A percentile compares a stretch with the other conserved stretches of the same genome.
Evolutionary conservation across 495 filamentous ascomycete species (phyloP).

Genomic region (Aspergillus bertholletiae): DNA sequence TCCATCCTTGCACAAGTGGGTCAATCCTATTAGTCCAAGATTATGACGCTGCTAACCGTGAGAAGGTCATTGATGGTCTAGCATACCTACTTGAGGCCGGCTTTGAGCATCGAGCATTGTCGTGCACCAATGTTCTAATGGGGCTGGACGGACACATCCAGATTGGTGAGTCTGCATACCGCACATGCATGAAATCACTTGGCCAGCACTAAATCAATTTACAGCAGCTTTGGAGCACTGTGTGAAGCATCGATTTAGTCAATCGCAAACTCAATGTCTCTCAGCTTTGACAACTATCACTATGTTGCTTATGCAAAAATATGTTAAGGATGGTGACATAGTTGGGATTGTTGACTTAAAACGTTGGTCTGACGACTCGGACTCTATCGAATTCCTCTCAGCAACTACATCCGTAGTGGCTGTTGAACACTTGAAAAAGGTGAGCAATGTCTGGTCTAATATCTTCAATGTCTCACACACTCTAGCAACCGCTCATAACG

Average conservation of each 20-base stretch:
- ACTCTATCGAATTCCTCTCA: slow-evolving; percentile 4
- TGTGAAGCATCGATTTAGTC: neutral
- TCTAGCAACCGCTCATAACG: too few relatives aligned
- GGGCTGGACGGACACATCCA: slow-evolving; percentile 1
- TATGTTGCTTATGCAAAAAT: slow-evolving; percentile 33
- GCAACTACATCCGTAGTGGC: neutral
- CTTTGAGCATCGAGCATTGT: slow-evolving; percentile 20
- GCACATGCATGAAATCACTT: slow-evolving; percentile 16
- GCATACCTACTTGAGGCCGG: slow-evolving; percentile 12
- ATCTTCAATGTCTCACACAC: too few relatives aligned
- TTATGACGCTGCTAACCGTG: neutral
- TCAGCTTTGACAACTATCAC: slow-evolving; percentile 18
- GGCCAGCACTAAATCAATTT: neutral
- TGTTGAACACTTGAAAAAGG: slow-evolving; percentile 5
- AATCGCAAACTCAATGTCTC: slow-evolving; percentile 13
- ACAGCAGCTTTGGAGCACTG: slow-evolving; percentile 7
- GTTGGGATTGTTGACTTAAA: slow-evolving; percentile 21
- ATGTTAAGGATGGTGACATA: slow-evolving; percentile 25
- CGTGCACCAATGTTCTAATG: slow-evolving; percentile 21
- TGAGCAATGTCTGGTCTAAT: neutral
- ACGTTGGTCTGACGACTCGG: slow-evolving; percentile 1
- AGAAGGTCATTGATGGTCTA: slow-evolving; percentile 18
- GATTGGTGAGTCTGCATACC: slow-evolving; percentile 8
- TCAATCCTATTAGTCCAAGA: neutral
- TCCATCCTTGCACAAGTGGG: slow-evolving; percentile 26